Conservation (phyloP, 2,329 filamentous ascomycete genomes). For the Cryphonectria radicalis region DNA sequence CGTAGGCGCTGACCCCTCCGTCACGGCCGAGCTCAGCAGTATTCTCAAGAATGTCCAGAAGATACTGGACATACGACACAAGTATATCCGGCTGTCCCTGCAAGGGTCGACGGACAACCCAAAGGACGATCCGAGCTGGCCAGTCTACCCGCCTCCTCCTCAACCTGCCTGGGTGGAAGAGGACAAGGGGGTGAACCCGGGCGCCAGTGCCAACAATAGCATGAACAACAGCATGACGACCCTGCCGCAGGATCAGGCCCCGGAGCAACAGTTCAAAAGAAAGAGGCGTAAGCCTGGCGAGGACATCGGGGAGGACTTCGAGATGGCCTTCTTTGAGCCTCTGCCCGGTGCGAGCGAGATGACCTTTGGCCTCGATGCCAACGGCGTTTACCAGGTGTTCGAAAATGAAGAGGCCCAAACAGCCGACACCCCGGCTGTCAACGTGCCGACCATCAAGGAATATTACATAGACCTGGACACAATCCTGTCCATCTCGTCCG, state of each 20-base stretch:
- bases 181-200: slow-evolving; percentile 37
- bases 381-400: slow-evolving; percentile 91
- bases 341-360: slow-evolving; percentile 72
- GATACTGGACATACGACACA: slow-evolving; percentile 84
- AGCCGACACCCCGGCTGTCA: slow-evolving; percentile 70
- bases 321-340: slow-evolving; percentile 76
- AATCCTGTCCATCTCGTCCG: slow-evolving; percentile 86
- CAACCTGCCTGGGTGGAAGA: slow-evolving; percentile 84
- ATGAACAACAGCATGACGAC: slow-evolving; percentile 50
- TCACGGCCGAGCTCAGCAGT: slow-evolving; percentile 79
- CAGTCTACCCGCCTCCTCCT: slow-evolving; percentile 88
- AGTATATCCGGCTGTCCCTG: slow-evolving; percentile 84
- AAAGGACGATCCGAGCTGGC: slow-evolving; percentile 80
- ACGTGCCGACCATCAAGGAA: slow-evolving; percentile 89
- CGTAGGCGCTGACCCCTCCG: slow-evolving; percentile 74
- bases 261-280: slow-evolving; percentile 45
- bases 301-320: slow-evolving; percentile 91
- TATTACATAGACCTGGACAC: slow-evolving; percentile 95
- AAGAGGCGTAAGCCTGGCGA: slow-evolving; percentile 82
- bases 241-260: slow-evolving; percentile 42
- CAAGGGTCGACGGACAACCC: slow-evolving; percentile 86
- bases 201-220: slow-evolving; percentile 48
- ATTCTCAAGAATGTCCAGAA: slow-evolving; percentile 93
- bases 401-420: slow-evolving; percentile 67
- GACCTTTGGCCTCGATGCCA: slow-evolving; percentile 78